phyloP scores from a whole-genome alignment of 306 rosid species.

The Abrus precatorius region DNA sequence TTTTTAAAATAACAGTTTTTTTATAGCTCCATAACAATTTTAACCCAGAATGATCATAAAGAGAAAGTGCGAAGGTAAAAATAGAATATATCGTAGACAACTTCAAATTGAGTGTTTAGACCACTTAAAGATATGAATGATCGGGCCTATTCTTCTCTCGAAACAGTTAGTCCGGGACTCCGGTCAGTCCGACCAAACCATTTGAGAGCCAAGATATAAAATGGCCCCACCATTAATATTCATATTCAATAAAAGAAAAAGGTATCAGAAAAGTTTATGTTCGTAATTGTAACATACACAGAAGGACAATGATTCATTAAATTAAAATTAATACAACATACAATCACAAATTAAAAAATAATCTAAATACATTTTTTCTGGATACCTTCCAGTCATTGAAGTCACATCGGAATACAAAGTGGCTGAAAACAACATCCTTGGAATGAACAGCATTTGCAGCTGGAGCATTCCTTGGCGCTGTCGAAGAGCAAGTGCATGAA shows the following conservation, averaged over 20 bases:
- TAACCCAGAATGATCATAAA: background rate
- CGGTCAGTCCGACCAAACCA: background rate
- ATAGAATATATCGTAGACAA: background rate
- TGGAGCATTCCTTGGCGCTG: constrained; percentile 71
- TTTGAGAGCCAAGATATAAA: constrained; percentile 13
- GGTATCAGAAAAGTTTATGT: background rate
- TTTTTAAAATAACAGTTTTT: background rate
- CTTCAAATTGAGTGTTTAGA: background rate
- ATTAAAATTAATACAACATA: background rate
- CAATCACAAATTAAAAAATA: background rate
- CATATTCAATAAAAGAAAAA: constrained; percentile 3
- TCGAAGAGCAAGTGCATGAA: constrained; percentile 9
- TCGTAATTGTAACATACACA: background rate
- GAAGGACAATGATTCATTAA: background rate
- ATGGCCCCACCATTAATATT: background rate
- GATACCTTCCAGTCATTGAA: constrained; percentile 65
- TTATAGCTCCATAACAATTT: background rate
- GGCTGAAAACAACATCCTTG: constrained; percentile 53
- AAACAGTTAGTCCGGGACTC: background rate
- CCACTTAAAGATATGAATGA: background rate
- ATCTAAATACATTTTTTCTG: background rate
- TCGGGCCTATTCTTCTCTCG: background rate
- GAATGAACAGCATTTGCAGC: constrained; percentile 51
- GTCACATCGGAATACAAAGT: constrained; percentile 65
- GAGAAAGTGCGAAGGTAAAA: background rate